Conservation (phyloP, 352 stramenopile genomes). For the Pythium brachiatum region DNA sequence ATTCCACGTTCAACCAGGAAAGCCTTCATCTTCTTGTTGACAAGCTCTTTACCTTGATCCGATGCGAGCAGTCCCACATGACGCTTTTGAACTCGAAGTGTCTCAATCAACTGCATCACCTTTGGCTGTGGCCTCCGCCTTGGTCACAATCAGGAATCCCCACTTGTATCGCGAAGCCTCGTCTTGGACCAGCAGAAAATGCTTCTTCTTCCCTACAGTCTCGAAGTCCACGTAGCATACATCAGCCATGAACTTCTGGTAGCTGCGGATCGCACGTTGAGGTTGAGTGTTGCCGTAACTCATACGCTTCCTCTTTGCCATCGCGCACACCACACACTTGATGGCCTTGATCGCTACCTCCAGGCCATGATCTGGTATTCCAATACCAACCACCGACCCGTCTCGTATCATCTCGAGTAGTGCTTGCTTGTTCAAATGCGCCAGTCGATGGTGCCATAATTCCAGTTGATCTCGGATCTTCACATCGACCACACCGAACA, state of each 20-base stretch:
- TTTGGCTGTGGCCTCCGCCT: background rate
- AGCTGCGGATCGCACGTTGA: background rate
- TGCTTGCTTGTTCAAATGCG: background rate
- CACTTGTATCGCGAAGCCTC: background rate
- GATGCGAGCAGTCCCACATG: background rate
- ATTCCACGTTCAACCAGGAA: background rate
- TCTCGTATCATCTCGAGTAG: background rate
- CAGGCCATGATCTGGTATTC: background rate
- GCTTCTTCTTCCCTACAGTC: background rate
- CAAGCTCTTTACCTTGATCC: conserved; percentile 1
- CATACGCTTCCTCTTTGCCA: background rate
- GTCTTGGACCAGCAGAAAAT: background rate
- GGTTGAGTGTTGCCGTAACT: background rate
- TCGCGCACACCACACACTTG: background rate
- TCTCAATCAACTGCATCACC: background rate
- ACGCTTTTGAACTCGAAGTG: background rate
- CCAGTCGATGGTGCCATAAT: background rate
- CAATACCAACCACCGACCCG: background rate
- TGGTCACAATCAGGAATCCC: background rate
- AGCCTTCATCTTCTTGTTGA: background rate
- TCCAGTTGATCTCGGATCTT: background rate
- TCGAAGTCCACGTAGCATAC: background rate
- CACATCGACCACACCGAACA: background rate
- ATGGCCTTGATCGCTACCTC: background rate
- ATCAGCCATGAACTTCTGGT: conserved; percentile 1